Percentiles rank a stretch among this genome's conserved stretches.
phyloP scores from a whole-genome alignment of 768 basidiomycete species.

The Galerina sulciceps region DNA sequence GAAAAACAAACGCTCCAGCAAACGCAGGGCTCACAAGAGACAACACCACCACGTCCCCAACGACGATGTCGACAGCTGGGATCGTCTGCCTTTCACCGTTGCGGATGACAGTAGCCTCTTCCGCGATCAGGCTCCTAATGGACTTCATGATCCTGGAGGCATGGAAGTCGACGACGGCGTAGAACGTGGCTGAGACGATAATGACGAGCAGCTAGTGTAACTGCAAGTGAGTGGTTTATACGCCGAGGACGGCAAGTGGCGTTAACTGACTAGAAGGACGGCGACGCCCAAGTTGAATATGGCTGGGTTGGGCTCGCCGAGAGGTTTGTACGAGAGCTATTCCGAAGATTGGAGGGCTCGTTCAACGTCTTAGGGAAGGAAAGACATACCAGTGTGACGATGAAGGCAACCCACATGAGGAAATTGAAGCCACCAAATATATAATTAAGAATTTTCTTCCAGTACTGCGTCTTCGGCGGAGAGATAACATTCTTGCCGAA shows the following conservation, averaged over 20 bases:
- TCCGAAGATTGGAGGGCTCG: slow-evolving; percentile 6
- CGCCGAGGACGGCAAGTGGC: slow-evolving; percentile 21
- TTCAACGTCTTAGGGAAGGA: neutral
- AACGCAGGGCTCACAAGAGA: neutral
- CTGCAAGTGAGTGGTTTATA: slow-evolving; percentile 15
- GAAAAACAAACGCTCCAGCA: neutral
- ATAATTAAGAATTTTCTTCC: slow-evolving; percentile 54
- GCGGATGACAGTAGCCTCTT: slow-evolving; percentile 59
- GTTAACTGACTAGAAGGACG: slow-evolving; percentile 45
- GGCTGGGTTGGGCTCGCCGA: slow-evolving; percentile 44
- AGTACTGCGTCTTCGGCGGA: slow-evolving; percentile 49
- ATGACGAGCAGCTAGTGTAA: slow-evolving; percentile 42
- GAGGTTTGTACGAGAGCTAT: slow-evolving; percentile 56
- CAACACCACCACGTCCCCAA: slow-evolving; percentile 58
- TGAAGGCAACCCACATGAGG: slow-evolving; percentile 58
- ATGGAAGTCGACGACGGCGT: slow-evolving; percentile 55
- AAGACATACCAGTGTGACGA: slow-evolving; percentile 45
- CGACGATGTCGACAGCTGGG: slow-evolving; percentile 58
- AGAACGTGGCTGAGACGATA: slow-evolving; percentile 45
- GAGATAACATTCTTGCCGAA: slow-evolving; percentile 53
- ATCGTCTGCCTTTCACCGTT: slow-evolving; percentile 51
- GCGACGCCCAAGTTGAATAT: slow-evolving; percentile 56
- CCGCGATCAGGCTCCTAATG: slow-evolving; percentile 62
- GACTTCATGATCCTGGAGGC: slow-evolving; percentile 56
- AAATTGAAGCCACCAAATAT: slow-evolving; percentile 63